Percentiles rank a stretch among this genome's conserved stretches.
These are phyloP conservation scores for Amyloporia xantha DNA, from an alignment of 768 basidiomycete species.

Conservation along the genomic window DNA sequence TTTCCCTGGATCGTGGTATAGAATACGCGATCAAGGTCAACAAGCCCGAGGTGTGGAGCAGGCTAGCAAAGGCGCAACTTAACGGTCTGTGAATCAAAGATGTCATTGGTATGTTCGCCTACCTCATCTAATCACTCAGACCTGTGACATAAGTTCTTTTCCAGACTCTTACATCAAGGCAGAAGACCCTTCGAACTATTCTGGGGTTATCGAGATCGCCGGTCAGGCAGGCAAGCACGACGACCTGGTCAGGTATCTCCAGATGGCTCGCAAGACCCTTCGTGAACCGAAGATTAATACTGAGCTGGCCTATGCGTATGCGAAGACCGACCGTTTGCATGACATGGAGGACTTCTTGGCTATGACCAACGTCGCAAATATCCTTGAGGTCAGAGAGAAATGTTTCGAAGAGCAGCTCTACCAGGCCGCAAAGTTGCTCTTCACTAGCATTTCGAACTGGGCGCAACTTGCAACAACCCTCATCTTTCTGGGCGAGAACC, in stretches of 20 bases:
- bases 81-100: slow-evolving; percentile 98
- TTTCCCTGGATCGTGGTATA: slow-evolving; percentile 92
- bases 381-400: slow-evolving; percentile 96
- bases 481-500: slow-evolving; percentile 97
- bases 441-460: slow-evolving; percentile 98
- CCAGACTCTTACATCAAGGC: slow-evolving; percentile 97
- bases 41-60: slow-evolving; percentile 93
- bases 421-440: slow-evolving; percentile 92
- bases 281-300: slow-evolving; percentile 98
- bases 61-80: slow-evolving; percentile 97
- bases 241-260: slow-evolving; percentile 92
- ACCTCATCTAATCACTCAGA: neutral
- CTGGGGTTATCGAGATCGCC: slow-evolving; percentile 94
- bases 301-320: slow-evolving; percentile 96
- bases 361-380: slow-evolving; percentile 98
- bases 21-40: slow-evolving; percentile 97
- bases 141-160: neutral
- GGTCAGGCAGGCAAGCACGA: slow-evolving; percentile 88
- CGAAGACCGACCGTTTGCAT: slow-evolving; percentile 93
- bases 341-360: slow-evolving; percentile 99
- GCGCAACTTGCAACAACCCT: slow-evolving; percentile 95
- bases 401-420: slow-evolving; percentile 98
- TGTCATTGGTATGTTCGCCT: slow-evolving; percentile 65
- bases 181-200: slow-evolving; percentile 88
- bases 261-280: slow-evolving; percentile 96